phyloP scores from a whole-genome alignment of 1,284 basidiomycete species.

The Somion occarium region DNA sequence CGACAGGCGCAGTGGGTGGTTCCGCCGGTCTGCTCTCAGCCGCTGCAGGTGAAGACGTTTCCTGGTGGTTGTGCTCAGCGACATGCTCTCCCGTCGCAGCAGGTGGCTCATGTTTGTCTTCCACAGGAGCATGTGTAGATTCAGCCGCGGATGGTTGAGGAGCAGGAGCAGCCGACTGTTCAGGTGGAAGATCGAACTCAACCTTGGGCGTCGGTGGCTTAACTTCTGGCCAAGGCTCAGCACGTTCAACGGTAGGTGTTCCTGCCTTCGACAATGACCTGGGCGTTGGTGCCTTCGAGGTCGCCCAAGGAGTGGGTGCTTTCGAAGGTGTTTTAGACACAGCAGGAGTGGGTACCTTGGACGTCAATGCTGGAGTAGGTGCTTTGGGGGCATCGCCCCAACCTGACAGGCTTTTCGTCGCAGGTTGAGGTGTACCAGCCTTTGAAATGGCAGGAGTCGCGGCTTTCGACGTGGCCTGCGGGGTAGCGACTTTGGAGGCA shows the following conservation, averaged over 20 bases:
- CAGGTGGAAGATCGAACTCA: not conserved
- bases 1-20: not conserved
- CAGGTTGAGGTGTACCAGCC: constrained; percentile 10
- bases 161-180: not conserved
- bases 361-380: not conserved
- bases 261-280: constrained; percentile 18
- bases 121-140: constrained; percentile 1
- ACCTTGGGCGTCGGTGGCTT: constrained; percentile 8
- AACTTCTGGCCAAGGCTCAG: not conserved
- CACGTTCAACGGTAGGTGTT: constrained; percentile 7
- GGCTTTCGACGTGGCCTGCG: constrained; percentile 11
- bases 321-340: constrained; percentile 12
- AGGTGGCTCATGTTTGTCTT: not conserved
- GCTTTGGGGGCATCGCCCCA: not conserved
- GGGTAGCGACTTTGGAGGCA: not conserved
- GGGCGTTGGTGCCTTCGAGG: constrained; percentile 19
- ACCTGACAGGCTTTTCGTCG: constrained; percentile 1
- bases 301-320: constrained; percentile 4
- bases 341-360: constrained; percentile 1
- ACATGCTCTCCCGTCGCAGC: not conserved
- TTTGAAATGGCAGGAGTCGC: constrained; percentile 19
- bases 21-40: no score
- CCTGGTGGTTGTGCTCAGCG: not conserved
- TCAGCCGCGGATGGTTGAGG: not conserved
- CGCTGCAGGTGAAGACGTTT: no score